A percentile compares a stretch with the other conserved stretches of the same genome.
phyloP scores from a whole-genome alignment of 352 stramenopile genomes.

The Globisporangium viniferum region DNA sequence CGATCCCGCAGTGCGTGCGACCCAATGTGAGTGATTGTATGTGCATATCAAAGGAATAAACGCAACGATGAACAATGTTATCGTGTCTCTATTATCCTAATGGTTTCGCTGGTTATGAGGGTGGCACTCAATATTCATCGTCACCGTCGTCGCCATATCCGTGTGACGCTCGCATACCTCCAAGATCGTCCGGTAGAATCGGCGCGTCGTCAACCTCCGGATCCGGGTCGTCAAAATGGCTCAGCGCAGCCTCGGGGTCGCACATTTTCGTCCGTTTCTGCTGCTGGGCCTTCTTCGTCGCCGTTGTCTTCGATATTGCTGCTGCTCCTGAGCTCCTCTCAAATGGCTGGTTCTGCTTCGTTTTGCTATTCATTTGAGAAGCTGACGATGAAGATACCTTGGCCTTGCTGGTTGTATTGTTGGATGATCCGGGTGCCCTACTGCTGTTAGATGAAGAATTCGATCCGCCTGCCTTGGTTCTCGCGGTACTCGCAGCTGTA shows the following conservation, averaged over 20 bases:
- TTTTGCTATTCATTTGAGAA: neutral
- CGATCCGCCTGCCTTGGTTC: neutral
- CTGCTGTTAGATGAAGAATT: neutral
- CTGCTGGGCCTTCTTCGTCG: neutral
- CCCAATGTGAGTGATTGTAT: neutral
- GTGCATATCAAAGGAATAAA: neutral
- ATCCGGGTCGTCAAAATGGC: slow-evolving; percentile 63
- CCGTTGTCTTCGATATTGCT: neutral
- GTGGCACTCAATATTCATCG: slow-evolving; percentile 6
- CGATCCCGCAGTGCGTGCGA: neutral
- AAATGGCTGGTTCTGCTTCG: neutral
- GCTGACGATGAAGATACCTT: neutral
- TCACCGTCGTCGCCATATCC: neutral
- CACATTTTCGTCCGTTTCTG: neutral
- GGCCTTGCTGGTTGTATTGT: neutral
- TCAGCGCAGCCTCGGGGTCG: slow-evolving; percentile 17
- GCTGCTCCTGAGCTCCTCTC: neutral
- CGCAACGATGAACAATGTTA: neutral
- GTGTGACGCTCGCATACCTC: slow-evolving; percentile 14
- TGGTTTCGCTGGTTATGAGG: neutral
- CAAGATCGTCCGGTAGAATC: slow-evolving; percentile 39
- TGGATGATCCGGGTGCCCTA: neutral
- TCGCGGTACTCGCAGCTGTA: neutral
- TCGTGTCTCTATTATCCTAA: neutral
- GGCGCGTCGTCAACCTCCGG: slow-evolving; percentile 57